Conservation (phyloP, 176 grass and related monocot species). For the Rhipidocladum racemiflorum region DNA sequence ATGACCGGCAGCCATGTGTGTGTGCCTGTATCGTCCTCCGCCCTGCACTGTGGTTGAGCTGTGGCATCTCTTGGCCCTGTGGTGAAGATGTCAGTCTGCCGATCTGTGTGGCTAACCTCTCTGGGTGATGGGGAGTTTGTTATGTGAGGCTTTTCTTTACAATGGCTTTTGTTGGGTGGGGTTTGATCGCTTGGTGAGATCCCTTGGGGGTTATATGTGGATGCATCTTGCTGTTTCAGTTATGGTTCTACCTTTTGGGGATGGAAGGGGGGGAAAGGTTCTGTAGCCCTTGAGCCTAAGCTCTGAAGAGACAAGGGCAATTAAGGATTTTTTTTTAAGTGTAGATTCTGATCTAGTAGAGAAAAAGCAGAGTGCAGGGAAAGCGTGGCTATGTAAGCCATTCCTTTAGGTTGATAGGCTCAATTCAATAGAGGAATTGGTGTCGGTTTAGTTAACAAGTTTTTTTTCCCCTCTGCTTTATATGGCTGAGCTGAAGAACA, state of each 20-base stretch:
- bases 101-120: neutral
- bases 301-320: constrained; percentile 39
- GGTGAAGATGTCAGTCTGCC: neutral
- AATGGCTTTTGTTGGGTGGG: neutral
- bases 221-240: constrained; percentile 12
- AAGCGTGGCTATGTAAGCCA: constrained; percentile 18
- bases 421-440: neutral
- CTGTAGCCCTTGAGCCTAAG: neutral
- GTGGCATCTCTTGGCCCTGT: neutral
- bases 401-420: neutral
- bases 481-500: neutral
- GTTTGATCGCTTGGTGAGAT: constrained; percentile 17
- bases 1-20: neutral
- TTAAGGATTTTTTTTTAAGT: constrained; percentile 19
- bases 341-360: constrained; percentile 19
- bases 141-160: neutral
- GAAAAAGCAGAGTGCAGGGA: neutral
- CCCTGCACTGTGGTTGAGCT: neutral
- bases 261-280: neutral
- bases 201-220: neutral
- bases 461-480: neutral
- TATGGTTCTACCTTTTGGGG: constrained; percentile 16
- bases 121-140: neutral
- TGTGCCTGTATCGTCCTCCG: neutral
- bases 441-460: neutral